A percentile compares a stretch with the other conserved stretches of the same genome.
These are phyloP conservation scores for Hymenoscyphus occultus DNA, from an alignment of 2,329 filamentous ascomycete species.

Conservation along the genomic window DNA sequence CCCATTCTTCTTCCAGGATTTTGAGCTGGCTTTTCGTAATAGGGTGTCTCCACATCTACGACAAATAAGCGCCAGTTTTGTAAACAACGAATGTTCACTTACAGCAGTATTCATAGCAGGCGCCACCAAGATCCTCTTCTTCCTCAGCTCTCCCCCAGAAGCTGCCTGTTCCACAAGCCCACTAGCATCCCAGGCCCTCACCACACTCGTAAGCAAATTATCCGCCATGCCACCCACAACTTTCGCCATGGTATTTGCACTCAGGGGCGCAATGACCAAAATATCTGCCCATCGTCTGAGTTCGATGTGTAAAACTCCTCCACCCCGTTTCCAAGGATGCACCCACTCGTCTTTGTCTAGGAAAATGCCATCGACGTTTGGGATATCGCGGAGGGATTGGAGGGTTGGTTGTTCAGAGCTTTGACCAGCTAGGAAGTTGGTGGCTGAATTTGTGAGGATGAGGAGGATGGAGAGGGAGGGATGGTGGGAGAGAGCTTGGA, in stretches of 20 bases:
- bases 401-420: slow-evolving; percentile 72
- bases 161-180: slow-evolving; percentile 18
- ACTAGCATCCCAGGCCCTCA: slow-evolving; percentile 81
- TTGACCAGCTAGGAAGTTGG: slow-evolving; percentile 74
- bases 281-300: slow-evolving; percentile 78
- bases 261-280: slow-evolving; percentile 75
- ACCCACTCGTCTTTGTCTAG: slow-evolving; percentile 83
- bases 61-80: background rate
- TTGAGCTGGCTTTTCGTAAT: slow-evolving; percentile 70
- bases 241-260: slow-evolving; percentile 84
- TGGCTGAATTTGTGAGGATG: slow-evolving; percentile 71
- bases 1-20: slow-evolving; percentile 74
- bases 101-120: slow-evolving; percentile 78
- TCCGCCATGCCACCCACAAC: slow-evolving; percentile 76
- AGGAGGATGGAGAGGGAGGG: slow-evolving; percentile 73
- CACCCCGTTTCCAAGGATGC: slow-evolving; percentile 71
- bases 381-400: slow-evolving; percentile 53
- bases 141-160: slow-evolving; percentile 32
- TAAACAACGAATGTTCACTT: background rate
- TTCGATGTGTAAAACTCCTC: slow-evolving; percentile 87
- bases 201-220: slow-evolving; percentile 68
- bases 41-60: slow-evolving; percentile 78
- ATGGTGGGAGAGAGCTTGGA: slow-evolving; percentile 53
- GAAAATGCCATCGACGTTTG: slow-evolving; percentile 79
- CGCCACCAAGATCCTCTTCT: slow-evolving; percentile 70